Evolutionary conservation across 169 alveolate genomes (phyloP).

Genomic region (Cytauxzoon felis): DNA sequence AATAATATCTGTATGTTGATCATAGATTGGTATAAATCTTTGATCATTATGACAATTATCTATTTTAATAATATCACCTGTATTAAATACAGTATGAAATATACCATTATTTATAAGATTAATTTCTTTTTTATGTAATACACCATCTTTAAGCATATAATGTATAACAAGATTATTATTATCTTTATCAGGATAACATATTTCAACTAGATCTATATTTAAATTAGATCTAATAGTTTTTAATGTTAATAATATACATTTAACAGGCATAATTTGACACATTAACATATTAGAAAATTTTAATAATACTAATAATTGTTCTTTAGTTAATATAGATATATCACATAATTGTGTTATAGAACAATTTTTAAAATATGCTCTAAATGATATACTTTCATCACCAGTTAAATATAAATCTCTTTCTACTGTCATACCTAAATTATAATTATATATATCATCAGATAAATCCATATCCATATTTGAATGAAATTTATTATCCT

Average conservation of each 20-base stretch:
- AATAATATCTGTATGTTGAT: slow-evolving; percentile 46
- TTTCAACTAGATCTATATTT: slow-evolving; percentile 34
- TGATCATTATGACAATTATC: slow-evolving; percentile 15
- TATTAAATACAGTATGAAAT: slow-evolving; percentile 10
- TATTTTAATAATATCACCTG: slow-evolving; percentile 19
- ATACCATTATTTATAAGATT: slow-evolving; percentile 16
- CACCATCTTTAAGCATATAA: slow-evolving; percentile 44
- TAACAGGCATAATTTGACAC: slow-evolving; percentile 50
- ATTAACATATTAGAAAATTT: slow-evolving; percentile 39
- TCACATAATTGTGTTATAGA: slow-evolving; percentile 18
- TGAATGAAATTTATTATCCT: too few species aligned
- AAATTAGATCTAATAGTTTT: slow-evolving; percentile 34
- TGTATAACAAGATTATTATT: slow-evolving; percentile 24
- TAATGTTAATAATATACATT: slow-evolving; percentile 44
- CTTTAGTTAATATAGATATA: slow-evolving; percentile 30
- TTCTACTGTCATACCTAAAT: not conserved
- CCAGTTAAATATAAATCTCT: slow-evolving; percentile 1
- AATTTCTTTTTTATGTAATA: slow-evolving; percentile 46
- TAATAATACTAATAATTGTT: slow-evolving; percentile 42
- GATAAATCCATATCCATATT: too few species aligned
- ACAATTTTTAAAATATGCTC: not conserved
- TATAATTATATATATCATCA: too few species aligned
- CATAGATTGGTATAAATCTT: slow-evolving; percentile 5
- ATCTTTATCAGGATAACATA: slow-evolving; percentile 54
- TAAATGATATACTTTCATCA: not conserved